These are phyloP conservation scores for Penicillium decumbens DNA, from an alignment of 2,329 filamentous ascomycete genomes.

Conservation along the genomic window DNA sequence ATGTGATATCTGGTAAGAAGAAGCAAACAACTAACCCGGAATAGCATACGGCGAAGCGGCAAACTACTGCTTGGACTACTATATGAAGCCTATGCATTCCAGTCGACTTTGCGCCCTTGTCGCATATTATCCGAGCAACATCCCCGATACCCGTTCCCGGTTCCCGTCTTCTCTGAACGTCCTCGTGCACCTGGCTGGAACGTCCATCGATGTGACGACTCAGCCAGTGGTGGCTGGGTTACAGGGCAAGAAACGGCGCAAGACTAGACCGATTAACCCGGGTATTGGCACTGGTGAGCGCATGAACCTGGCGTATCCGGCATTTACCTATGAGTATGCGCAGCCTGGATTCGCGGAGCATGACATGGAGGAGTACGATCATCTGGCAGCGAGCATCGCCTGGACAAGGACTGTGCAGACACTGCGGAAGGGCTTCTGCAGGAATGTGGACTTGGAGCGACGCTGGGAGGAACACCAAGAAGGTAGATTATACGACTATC, in stretches of 20 bases:
- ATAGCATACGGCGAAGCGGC: conserved; percentile 60
- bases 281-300: conserved; percentile 50
- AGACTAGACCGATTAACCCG: conserved; percentile 47
- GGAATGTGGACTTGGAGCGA: conserved; percentile 36
- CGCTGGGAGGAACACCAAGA: conserved; percentile 36
- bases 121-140: conserved; percentile 59
- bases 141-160: conserved; percentile 47
- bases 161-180: conserved; percentile 44
- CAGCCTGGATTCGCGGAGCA: conserved; percentile 66
- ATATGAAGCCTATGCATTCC: conserved; percentile 53
- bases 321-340: conserved; percentile 53
- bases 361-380: conserved; percentile 64
- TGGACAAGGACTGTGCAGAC: conserved; percentile 62
- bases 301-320: conserved; percentile 30
- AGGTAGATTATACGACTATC: conserved; percentile 15
- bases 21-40: background rate
- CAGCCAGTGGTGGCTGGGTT: conserved; percentile 51
- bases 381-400: conserved; percentile 60
- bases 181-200: conserved; percentile 55
- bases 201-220: conserved; percentile 47
- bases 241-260: conserved; percentile 48
- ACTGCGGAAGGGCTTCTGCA: conserved; percentile 57
- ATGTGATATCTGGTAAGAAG: conserved; percentile 13
- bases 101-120: conserved; percentile 53
- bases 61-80: conserved; percentile 55